Percentiles rank a stretch among this genome's conserved stretches.
phyloP scores from a whole-genome alignment of 2,329 filamentous ascomycete species.

The Diaporthe sp. region DNA sequence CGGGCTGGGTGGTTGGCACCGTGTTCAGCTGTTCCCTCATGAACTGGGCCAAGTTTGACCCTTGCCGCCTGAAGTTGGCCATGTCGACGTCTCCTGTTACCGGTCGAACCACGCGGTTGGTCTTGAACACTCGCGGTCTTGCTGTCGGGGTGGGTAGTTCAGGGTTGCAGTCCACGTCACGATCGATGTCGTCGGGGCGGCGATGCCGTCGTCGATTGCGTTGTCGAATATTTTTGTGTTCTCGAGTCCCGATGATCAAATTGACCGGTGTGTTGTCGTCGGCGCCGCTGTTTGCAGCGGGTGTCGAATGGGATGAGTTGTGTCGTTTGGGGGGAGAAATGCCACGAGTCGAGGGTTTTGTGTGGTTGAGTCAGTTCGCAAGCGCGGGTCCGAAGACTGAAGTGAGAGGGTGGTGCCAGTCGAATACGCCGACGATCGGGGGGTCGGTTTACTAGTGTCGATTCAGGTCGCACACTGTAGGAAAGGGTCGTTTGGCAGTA shows the following conservation, averaged over 20 bases:
- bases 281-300: not conserved
- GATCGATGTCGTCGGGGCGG: not conserved
- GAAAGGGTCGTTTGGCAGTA: slow-evolving; percentile 1
- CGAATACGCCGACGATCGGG: slow-evolving; percentile 12
- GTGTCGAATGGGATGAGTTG: not conserved
- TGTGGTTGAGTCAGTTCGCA: slow-evolving; percentile 16
- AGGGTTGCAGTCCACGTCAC: not conserved
- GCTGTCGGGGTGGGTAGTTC: not conserved
- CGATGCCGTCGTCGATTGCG: not conserved
- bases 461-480: slow-evolving; percentile 6
- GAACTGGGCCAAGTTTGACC: slow-evolving; percentile 90
- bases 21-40: slow-evolving; percentile 83
- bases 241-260: not conserved
- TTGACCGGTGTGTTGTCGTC: not conserved
- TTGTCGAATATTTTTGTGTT: not conserved
- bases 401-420: not conserved
- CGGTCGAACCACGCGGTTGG: slow-evolving; percentile 22
- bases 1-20: slow-evolving; percentile 68
- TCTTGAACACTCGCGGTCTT: not conserved
- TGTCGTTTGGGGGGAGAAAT: not conserved
- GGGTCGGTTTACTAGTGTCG: slow-evolving; percentile 36
- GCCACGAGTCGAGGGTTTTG: slow-evolving; percentile 19
- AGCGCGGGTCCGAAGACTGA: not conserved
- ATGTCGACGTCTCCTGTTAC: slow-evolving; percentile 52
- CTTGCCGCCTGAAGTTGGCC: slow-evolving; percentile 81